These are phyloP conservation scores for Petunia axillaris DNA, from an alignment of 257 asterid species.

Conservation along the genomic window DNA sequence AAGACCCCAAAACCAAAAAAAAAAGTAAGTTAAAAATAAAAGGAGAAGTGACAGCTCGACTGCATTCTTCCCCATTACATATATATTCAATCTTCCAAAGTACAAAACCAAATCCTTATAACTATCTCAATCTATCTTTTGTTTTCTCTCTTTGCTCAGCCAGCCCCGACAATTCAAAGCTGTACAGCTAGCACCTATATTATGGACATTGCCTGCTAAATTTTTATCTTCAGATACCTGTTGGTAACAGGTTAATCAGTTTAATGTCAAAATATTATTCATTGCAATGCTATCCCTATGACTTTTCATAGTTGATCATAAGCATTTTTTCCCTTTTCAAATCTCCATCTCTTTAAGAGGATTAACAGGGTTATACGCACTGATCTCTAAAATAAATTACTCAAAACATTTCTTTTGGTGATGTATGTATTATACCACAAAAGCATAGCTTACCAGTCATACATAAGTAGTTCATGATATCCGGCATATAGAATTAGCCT, in stretches of 20 bases:
- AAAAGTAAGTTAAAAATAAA: slow-evolving; percentile 16
- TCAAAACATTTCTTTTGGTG: neutral
- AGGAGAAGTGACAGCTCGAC: slow-evolving; percentile 54
- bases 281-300: neutral
- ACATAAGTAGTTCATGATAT: neutral
- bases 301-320: neutral
- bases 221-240: neutral
- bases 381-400: neutral
- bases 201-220: slow-evolving; percentile 24
- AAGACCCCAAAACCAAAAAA: slow-evolving; percentile 37
- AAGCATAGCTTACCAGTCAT: neutral
- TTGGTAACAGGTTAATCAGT: neutral
- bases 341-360: neutral
- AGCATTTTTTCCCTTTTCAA: neutral
- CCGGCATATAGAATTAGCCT: neutral
- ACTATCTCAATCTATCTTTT: slow-evolving; percentile 28
- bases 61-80: slow-evolving; percentile 27
- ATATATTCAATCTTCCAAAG: slow-evolving; percentile 26
- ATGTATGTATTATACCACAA: neutral
- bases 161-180: slow-evolving; percentile 41
- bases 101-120: slow-evolving; percentile 35
- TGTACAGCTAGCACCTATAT: slow-evolving; percentile 27
- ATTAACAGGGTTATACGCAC: neutral
- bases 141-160: slow-evolving; percentile 34
- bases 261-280: no score